Conservation (phyloP, 768 basidiomycete species). For the Naganishia friedmannii region DNA sequence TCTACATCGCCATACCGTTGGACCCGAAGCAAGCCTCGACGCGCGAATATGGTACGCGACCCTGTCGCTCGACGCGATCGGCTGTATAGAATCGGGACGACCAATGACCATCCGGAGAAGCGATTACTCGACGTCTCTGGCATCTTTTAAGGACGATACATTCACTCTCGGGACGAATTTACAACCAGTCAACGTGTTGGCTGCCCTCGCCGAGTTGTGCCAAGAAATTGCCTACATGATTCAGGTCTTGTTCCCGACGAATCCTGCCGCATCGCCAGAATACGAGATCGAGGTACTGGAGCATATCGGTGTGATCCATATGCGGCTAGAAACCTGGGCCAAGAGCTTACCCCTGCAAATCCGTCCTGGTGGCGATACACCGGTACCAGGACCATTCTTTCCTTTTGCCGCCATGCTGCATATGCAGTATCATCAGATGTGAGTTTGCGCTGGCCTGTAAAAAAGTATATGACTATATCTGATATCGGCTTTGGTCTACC, state of each 20-base stretch:
- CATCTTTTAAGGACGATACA: not conserved
- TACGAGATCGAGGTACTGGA: slow-evolving; percentile 17
- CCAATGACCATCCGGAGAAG: slow-evolving; percentile 2
- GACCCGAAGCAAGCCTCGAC: not conserved
- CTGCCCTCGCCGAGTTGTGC: slow-evolving; percentile 5
- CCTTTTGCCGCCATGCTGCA: slow-evolving; percentile 9
- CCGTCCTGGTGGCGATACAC: slow-evolving; percentile 4
- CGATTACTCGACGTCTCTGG: not conserved
- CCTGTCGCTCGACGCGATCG: slow-evolving; percentile 2
- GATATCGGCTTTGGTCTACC: not conserved
- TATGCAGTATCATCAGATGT: slow-evolving; percentile 17
- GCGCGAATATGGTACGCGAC: slow-evolving; percentile 7
- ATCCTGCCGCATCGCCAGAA: not conserved
- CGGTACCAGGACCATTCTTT: slow-evolving; percentile 2
- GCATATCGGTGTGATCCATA: slow-evolving; percentile 3
- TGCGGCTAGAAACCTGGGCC: slow-evolving; percentile 6
- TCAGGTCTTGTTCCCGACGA: slow-evolving; percentile 9
- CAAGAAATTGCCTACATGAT: slow-evolving; percentile 2
- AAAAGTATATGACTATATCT: not conserved
- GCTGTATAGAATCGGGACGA: not conserved
- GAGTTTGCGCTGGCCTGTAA: not conserved
- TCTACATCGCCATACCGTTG: not conserved
- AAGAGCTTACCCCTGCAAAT: slow-evolving; percentile 6
- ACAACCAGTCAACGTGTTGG: not conserved
- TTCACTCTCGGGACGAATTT: slow-evolving; percentile 4